Evolutionary conservation across 192 early-diverging fungal genomes (phyloP).

Genomic region (Phlyctochytrium bullatum): DNA sequence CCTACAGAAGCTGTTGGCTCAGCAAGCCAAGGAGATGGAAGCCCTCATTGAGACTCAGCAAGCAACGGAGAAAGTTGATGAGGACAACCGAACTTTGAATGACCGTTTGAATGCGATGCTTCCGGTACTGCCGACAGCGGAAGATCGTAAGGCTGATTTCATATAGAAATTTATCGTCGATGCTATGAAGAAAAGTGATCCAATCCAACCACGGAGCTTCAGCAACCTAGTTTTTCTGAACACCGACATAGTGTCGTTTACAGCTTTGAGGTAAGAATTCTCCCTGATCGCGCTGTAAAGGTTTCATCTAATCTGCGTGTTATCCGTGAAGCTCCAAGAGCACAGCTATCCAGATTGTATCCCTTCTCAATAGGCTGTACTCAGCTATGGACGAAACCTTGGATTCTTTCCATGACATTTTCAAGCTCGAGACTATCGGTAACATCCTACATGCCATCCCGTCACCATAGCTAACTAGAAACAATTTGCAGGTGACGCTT

Average conservation of each 20-base stretch:
- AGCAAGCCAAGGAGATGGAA: slow-evolving; percentile 44
- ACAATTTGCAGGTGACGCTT: slow-evolving; percentile 43
- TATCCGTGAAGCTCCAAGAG: slow-evolving; percentile 32
- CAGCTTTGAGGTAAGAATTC: slow-evolving; percentile 33
- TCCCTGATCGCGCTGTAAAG: no score
- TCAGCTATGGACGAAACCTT: slow-evolving; percentile 41
- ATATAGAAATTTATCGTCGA: slow-evolving; percentile 39
- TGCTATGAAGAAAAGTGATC: slow-evolving; percentile 38
- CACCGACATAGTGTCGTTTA: slow-evolving; percentile 47
- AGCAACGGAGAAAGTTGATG: slow-evolving; percentile 34
- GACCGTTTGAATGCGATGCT: slow-evolving; percentile 44
- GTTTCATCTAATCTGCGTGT: no score
- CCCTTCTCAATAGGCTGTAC: slow-evolving; percentile 46
- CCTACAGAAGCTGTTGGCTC: no score
- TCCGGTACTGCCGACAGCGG: slow-evolving; percentile 10
- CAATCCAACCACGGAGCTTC: slow-evolving; percentile 37
- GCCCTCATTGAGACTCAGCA: slow-evolving; percentile 37
- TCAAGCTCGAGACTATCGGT: slow-evolving; percentile 49
- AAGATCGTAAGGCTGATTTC: not conserved
- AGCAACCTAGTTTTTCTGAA: slow-evolving; percentile 36
- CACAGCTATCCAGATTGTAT: slow-evolving; percentile 39
- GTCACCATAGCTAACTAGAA: no score
- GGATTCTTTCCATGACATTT: slow-evolving; percentile 42
- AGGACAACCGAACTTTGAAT: slow-evolving; percentile 42
- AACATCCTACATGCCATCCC: no score